phyloP scores from a whole-genome alignment of 208 protist genomes.

The Jaenimonas drosophilae region DNA sequence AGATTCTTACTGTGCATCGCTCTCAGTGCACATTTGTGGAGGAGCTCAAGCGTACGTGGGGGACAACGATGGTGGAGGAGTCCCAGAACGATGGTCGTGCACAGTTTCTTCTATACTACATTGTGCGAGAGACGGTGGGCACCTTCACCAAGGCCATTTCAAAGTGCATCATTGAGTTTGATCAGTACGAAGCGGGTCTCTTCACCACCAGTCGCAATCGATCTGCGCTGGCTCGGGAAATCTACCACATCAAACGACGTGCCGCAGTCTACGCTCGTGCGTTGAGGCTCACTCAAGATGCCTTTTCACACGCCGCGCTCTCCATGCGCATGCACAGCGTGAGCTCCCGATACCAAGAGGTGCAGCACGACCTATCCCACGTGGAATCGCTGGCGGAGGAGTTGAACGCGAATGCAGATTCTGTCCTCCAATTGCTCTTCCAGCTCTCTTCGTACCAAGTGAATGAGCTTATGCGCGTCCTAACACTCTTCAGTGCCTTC shows the following conservation, averaged over 20 bases:
- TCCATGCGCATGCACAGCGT: constrained; percentile 23
- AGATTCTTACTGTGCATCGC: constrained; percentile 68
- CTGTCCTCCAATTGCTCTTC: constrained; percentile 65
- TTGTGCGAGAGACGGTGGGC: constrained; percentile 51
- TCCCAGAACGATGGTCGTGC: constrained; percentile 1
- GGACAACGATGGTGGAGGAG: constrained; percentile 3
- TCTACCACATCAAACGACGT: constrained; percentile 79
- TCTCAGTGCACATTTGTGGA: constrained; percentile 55
- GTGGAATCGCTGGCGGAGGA: constrained; percentile 59
- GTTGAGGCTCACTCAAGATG: constrained; percentile 54
- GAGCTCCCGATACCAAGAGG: constrained; percentile 59
- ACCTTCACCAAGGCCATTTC: constrained; percentile 49
- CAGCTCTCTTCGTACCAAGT: constrained; percentile 78
- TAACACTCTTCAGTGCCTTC: constrained; percentile 79
- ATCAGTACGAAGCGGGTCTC: constrained; percentile 53
- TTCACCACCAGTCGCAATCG: constrained; percentile 40
- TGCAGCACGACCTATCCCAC: constrained; percentile 61
- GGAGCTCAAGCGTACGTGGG: constrained; percentile 47
- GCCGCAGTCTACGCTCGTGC: constrained; percentile 60
- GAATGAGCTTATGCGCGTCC: constrained; percentile 80
- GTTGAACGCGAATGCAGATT: constrained; percentile 61
- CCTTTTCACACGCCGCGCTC: constrained; percentile 43
- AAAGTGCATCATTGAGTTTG: constrained; percentile 67
- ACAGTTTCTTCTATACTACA: constrained; percentile 39
- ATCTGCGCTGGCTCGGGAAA: constrained; percentile 44